phyloP scores from a whole-genome alignment of 495 filamentous ascomycete genomes.

The Collariella sp. region DNA sequence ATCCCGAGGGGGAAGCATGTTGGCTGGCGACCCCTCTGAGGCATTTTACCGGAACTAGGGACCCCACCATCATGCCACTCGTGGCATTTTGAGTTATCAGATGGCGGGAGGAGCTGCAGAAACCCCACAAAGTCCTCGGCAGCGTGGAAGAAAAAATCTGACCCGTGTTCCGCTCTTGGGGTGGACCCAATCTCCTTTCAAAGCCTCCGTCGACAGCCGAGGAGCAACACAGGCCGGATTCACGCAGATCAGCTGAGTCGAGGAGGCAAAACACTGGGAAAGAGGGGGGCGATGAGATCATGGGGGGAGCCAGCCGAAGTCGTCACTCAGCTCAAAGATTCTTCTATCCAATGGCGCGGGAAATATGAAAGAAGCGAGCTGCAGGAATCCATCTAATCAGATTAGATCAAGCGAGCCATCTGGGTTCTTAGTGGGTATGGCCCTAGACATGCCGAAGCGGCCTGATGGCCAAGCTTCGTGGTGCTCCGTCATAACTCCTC shows the following conservation, averaged over 20 bases:
- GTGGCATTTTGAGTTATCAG: constrained; percentile 25
- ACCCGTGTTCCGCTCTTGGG: not conserved
- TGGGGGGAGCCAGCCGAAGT: no score
- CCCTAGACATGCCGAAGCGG: no score
- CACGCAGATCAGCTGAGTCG: no score
- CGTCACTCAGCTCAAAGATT: no score
- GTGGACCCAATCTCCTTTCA: not conserved
- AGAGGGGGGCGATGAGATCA: no score
- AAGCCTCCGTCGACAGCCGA: constrained; percentile 3
- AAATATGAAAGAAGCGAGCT: not conserved
- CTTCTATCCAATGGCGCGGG: no score
- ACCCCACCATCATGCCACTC: constrained; percentile 8
- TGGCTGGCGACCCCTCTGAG: constrained; percentile 10
- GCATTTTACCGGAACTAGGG: constrained; percentile 20
- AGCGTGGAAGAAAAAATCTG: constrained; percentile 12
- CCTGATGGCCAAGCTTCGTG: not conserved
- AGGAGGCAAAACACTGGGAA: no score
- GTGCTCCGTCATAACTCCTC: not conserved
- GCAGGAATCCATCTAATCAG: constrained; percentile 20
- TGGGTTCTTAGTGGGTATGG: not conserved
- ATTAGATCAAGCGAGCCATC: constrained; percentile 14
- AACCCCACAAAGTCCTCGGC: not conserved
- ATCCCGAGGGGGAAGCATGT: constrained; percentile 20
- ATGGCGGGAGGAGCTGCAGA: constrained; percentile 16
- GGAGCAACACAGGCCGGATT: not conserved